Base-by-base conservation (phyloP, 768 basidiomycete genomes). In the Amanita phalloides region DNA sequence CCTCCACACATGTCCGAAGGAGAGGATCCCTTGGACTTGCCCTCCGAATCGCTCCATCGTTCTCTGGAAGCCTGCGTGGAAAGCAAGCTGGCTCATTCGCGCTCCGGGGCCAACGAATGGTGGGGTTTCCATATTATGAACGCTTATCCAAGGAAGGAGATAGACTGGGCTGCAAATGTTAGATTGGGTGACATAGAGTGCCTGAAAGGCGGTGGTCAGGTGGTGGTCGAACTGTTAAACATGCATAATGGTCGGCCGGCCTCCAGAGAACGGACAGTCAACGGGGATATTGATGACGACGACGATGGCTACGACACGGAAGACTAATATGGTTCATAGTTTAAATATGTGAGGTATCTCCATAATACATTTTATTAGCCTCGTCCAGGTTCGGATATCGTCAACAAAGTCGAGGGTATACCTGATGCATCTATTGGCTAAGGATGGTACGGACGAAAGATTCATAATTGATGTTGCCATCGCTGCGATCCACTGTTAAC, bases 391-490 rank as follows among this genome's bases (percentile, higher is more conserved):
- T 30, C 9, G 30, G 30, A 30, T 9, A 30, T 30, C 26, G 17
- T 20, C 20, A 28, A 48, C 38, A 41, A 11, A 47, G 37, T 45
- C 35, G 45, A n/a, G 51, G 51, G 42, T 36, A 44, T 41, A 37
- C 23, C 20, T 3, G 44, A 32, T 55, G 53, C 30, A 13, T 43
- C 41, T 43, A 93, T 76, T 93, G 91, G 62, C 82, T 88, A 48
- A 95, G 80, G 59, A 97, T 93, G 17, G 90, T 91, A 67, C 92
- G 83, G 45, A 96, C 93, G 61, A 98, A 96, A 2, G 89, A 91
- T 66, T 95, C 93, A 65, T 98, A 97, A 69, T 97, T 95, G 63
- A 97, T 83, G 60, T 95, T 96, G 11, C 95, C 95, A 62, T 97
- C 94, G 21, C 94, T 96, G 62, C 4, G 11, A 17, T 33, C 48